Conservation (phyloP, 768 basidiomycete species). For the Hygrocybe punicea region DNA sequence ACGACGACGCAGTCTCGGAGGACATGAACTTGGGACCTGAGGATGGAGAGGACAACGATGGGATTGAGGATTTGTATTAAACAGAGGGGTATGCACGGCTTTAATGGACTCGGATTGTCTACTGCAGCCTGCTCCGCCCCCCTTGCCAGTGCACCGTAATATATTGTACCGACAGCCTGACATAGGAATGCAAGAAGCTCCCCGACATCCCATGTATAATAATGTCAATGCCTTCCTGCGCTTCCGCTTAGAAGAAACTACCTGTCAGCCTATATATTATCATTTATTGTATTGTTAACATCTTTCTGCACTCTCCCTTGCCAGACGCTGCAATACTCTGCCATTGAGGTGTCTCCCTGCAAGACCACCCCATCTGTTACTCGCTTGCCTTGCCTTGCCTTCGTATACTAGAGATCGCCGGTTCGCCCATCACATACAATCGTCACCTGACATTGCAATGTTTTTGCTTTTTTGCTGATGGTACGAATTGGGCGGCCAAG, state of each 20-base stretch:
- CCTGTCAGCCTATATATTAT: too few species aligned
- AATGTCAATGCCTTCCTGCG: too few species aligned
- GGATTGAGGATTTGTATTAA: background rate
- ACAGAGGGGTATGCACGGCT: constrained; percentile 2
- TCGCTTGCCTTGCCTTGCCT: background rate
- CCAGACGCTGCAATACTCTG: too few species aligned
- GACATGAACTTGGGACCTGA: background rate
- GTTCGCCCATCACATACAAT: background rate
- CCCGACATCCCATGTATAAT: too few species aligned
- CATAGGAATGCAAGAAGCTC: background rate
- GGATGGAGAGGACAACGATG: background rate
- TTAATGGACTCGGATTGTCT: background rate
- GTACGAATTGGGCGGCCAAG: too few species aligned
- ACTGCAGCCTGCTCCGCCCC: background rate
- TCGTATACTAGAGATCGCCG: background rate
- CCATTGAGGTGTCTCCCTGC: background rate
- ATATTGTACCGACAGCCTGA: background rate
- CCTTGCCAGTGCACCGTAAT: background rate
- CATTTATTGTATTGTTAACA: too few species aligned
- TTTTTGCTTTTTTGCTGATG: constrained; percentile 2
- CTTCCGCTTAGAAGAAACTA: too few species aligned
- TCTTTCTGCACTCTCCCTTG: too few species aligned
- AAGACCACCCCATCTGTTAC: background rate
- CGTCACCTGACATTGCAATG: background rate
- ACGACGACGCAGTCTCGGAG: background rate